Evolutionary conservation across 2,329 filamentous ascomycete genomes (phyloP).

Genomic region (Diaporthe humulicola): DNA sequence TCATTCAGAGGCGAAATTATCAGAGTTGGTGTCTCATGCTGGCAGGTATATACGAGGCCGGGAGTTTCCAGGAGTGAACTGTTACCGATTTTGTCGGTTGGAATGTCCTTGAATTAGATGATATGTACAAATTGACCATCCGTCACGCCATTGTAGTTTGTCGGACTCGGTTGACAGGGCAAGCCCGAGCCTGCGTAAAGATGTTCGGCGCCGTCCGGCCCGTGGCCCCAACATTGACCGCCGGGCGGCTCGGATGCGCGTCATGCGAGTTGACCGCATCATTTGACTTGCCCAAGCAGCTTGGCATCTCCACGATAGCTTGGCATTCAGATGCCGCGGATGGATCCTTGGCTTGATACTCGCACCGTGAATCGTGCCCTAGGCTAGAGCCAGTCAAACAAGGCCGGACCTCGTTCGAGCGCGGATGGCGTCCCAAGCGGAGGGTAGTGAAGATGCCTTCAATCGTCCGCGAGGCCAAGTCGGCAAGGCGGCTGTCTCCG

Average conservation of each 20-base stretch:
- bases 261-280: constrained; percentile 18
- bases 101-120: constrained; percentile 13
- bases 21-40: neutral
- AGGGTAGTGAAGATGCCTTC: neutral
- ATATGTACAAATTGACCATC: constrained; percentile 24
- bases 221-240: neutral
- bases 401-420: neutral
- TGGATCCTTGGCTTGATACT: neutral
- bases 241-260: constrained; percentile 19
- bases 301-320: constrained; percentile 24
- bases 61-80: neutral
- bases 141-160: neutral
- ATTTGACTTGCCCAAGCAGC: neutral
- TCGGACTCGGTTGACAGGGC: neutral
- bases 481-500: neutral
- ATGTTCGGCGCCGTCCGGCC: neutral
- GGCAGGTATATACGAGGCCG: neutral
- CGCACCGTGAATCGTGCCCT: neutral
- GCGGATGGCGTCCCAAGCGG: neutral
- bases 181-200: neutral
- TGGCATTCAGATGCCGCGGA: neutral
- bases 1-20: too few species aligned
- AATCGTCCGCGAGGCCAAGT: neutral
- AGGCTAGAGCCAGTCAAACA: neutral
- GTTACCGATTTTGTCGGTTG: neutral